A percentile compares a stretch with the other conserved stretches of the same genome.
Conservation (phyloP, 2,329 filamentous ascomycete genomes). For the Fusarium incarnatum region DNA sequence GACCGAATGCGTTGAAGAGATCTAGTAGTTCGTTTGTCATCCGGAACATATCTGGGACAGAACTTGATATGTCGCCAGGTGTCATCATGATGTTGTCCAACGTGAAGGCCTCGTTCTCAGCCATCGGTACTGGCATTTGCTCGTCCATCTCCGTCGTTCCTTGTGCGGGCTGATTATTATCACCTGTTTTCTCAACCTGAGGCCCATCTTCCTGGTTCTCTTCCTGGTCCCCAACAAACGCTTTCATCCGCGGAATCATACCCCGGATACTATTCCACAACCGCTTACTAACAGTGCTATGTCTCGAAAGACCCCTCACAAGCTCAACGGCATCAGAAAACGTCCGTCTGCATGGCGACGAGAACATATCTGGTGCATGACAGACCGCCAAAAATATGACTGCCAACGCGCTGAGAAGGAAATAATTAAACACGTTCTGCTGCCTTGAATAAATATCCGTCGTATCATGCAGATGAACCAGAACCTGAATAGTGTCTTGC, state of each 20-base stretch:
- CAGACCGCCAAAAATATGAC: constrained; percentile 54
- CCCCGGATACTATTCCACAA: constrained; percentile 53
- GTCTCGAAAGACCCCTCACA: constrained; percentile 49
- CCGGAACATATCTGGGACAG: constrained; percentile 50
- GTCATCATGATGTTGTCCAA: constrained; percentile 29
- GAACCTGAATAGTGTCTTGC: constrained; percentile 46
- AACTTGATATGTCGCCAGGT: constrained; percentile 23
- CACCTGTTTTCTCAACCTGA: no score
- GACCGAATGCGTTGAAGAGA: constrained; percentile 52
- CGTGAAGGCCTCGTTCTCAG: neutral
- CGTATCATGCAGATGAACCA: constrained; percentile 45
- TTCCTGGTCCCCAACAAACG: constrained; percentile 38
- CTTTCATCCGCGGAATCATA: constrained; percentile 49
- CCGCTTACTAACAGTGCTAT: constrained; percentile 50
- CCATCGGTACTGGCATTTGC: neutral
- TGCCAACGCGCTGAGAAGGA: constrained; percentile 47
- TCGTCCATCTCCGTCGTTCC: neutral
- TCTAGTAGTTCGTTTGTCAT: constrained; percentile 53
- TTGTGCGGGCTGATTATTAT: fast-evolving
- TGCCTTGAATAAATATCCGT: constrained; percentile 47
- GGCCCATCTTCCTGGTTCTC: neutral
- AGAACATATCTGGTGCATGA: constrained; percentile 57
- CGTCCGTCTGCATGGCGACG: constrained; percentile 50
- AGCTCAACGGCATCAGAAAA: constrained; percentile 51
- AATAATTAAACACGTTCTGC: constrained; percentile 48